Percentiles rank a stretch among this genome's conserved stretches.
Evolutionary conservation across 768 basidiomycete species (phyloP).

Genomic region (Phanerochaete carnosa): DNA sequence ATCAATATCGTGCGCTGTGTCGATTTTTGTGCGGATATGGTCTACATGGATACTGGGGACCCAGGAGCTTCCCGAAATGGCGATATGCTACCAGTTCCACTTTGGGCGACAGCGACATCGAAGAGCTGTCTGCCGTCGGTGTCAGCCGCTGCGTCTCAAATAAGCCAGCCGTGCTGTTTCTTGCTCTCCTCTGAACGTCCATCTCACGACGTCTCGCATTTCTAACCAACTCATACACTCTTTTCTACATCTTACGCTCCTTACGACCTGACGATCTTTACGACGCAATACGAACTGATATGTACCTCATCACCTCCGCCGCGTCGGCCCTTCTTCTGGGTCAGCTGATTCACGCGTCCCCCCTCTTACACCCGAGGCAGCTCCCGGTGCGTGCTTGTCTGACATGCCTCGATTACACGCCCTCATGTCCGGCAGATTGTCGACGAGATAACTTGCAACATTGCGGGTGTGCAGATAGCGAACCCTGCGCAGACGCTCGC

Average conservation of each 20-base stretch:
- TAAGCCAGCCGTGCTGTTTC: background rate
- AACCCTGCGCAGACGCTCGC: background rate
- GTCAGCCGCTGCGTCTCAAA: background rate
- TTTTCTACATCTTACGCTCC: background rate
- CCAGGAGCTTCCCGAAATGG: background rate
- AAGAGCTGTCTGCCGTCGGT: background rate
- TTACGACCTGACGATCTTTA: slow-evolving; percentile 3
- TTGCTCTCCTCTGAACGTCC: background rate
- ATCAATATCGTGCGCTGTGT: too few species aligned
- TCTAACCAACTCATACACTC: background rate
- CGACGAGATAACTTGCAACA: slow-evolving; percentile 3
- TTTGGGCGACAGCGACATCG: background rate
- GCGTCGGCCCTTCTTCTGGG: background rate
- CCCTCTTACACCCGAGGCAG: background rate
- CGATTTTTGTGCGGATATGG: too few species aligned
- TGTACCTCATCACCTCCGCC: background rate
- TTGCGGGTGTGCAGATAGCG: background rate
- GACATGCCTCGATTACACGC: too few species aligned
- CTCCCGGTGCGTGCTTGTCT: background rate
- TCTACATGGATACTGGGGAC: too few species aligned
- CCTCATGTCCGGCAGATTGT: background rate
- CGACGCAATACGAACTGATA: background rate
- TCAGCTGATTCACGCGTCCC: background rate
- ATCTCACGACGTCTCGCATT: background rate
- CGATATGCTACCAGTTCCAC: background rate